phyloP scores from a whole-genome alignment of 2,329 filamentous ascomycete genomes.

The Colletotrichum endophyticum region DNA sequence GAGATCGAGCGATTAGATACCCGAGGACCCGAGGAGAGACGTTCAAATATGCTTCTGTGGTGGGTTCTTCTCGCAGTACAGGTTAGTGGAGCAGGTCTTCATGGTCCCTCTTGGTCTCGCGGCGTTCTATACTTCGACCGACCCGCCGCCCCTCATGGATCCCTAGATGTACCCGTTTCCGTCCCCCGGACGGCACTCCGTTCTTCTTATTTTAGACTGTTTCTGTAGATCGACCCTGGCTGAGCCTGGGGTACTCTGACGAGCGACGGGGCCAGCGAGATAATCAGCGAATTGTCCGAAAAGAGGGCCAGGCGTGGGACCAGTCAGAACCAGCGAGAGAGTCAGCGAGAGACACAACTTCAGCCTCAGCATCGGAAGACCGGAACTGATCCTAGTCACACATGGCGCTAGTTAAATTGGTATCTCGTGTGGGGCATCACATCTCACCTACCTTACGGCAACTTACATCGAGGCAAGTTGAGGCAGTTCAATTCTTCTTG shows the following conservation, averaged over 20 bases:
- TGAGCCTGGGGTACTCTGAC: not conserved
- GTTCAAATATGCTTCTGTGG: not conserved
- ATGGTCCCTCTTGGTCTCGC: not conserved
- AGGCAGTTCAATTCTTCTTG: not conserved
- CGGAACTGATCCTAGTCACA: not conserved
- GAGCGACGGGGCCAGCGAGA: not conserved
- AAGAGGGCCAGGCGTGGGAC: not conserved
- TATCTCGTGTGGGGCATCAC: not conserved
- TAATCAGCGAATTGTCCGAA: not conserved
- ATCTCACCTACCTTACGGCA: not conserved
- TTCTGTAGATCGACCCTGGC: not conserved
- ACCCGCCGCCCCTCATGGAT: not conserved
- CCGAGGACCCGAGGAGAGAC: not conserved
- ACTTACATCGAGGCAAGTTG: not conserved
- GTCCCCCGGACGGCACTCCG: rapidly evolving
- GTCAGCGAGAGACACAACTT: not conserved
- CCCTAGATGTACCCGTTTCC: not conserved
- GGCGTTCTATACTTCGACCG: not conserved
- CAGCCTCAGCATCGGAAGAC: not conserved
- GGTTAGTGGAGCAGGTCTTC: not conserved
- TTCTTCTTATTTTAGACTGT: not conserved
- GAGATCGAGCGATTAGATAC: not conserved
- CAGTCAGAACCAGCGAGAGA: not conserved
- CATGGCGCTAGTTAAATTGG: not conserved
- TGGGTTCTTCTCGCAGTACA: not conserved